A percentile compares a stretch with the other conserved stretches of the same genome.
Evolutionary conservation across 441 rosid species (phyloP).

Genomic region (Pelargonium myrrhifolium): DNA sequence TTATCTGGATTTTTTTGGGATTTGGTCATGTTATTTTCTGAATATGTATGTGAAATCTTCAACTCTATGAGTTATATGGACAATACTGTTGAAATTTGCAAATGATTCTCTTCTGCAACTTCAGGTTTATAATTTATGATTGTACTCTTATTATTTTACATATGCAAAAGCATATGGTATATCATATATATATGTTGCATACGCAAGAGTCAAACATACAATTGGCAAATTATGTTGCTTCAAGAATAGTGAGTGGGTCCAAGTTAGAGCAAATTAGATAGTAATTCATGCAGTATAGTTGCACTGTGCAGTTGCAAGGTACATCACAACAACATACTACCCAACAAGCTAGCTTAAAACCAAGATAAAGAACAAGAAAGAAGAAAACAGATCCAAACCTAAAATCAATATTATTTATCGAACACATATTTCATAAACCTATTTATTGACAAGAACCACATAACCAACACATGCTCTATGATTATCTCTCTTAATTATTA

Average conservation of each 20-base stretch:
- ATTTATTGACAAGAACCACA: neutral
- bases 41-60: neutral
- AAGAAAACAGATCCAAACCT: neutral
- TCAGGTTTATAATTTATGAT: neutral
- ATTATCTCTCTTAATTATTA: neutral
- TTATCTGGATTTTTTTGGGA: no score
- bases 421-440: neutral
- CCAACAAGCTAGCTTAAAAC: neutral
- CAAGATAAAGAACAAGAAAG: neutral
- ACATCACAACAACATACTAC: neutral
- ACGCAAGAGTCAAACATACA: no score
- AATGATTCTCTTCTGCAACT: neutral
- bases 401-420: neutral
- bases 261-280: neutral
- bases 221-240: no score
- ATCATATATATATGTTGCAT: no score
- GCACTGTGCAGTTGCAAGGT: neutral
- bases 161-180: no score
- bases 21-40: neutral
- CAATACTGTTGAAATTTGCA: neutral
- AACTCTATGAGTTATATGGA: neutral
- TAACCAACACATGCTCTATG: neutral
- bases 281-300: neutral
- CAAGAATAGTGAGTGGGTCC: no score
- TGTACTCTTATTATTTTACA: no score